Evolutionary conservation across 768 basidiomycete species (phyloP).

Genomic region (Mycena leptocephala): DNA sequence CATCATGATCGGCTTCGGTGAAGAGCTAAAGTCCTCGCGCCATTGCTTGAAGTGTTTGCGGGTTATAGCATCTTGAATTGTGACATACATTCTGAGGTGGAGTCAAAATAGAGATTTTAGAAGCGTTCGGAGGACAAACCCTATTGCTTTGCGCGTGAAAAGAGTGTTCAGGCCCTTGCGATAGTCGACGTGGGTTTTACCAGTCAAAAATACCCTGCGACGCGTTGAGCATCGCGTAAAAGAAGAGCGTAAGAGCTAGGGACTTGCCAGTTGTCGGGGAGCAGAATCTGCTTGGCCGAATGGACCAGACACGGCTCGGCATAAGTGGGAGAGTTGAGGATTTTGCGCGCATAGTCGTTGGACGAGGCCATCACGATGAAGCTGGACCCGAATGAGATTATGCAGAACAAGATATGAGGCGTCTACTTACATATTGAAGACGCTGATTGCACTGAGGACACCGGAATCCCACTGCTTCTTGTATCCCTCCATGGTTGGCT

Average conservation of each 20-base stretch:
- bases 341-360: slow-evolving; percentile 94
- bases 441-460: slow-evolving; percentile 89
- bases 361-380: slow-evolving; percentile 99
- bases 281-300: slow-evolving; percentile 90
- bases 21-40: slow-evolving; percentile 64
- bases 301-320: slow-evolving; percentile 97
- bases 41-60: slow-evolving; percentile 84
- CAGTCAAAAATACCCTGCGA: slow-evolving; percentile 95
- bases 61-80: slow-evolving; percentile 87
- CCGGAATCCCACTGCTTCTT: slow-evolving; percentile 94
- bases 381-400: slow-evolving; percentile 58
- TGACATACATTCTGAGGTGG: slow-evolving; percentile 79
- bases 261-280: slow-evolving; percentile 88
- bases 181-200: slow-evolving; percentile 94
- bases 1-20: slow-evolving; percentile 85
- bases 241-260: neutral
- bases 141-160: slow-evolving; percentile 95
- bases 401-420: neutral
- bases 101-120: slow-evolving; percentile 13
- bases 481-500: slow-evolving; percentile 94
- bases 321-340: slow-evolving; percentile 93
- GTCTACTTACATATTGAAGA: slow-evolving; percentile 93
- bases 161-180: slow-evolving; percentile 91
- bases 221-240: slow-evolving; percentile 6
- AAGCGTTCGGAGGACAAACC: slow-evolving; percentile 62